These are phyloP conservation scores for Herpetomonas muscarum DNA, from an alignment of 208 protist species.

Conservation along the genomic window DNA sequence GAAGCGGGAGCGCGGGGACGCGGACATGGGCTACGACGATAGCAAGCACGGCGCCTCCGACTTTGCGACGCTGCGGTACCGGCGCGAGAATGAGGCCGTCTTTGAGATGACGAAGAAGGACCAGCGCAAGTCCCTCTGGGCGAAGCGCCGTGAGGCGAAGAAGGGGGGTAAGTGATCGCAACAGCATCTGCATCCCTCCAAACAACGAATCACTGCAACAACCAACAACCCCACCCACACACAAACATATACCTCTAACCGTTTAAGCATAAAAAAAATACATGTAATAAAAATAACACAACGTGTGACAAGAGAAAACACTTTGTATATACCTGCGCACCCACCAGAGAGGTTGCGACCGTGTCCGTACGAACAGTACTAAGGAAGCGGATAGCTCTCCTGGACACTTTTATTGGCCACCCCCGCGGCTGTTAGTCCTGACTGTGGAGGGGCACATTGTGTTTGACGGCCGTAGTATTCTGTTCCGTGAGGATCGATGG, in stretches of 20 bases:
- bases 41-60: constrained; percentile 71
- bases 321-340: neutral
- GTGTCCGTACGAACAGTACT: no score
- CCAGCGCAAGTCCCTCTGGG: constrained; percentile 84
- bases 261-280: no score
- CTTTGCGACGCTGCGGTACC: constrained; percentile 82
- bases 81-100: constrained; percentile 82
- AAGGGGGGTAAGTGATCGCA: constrained; percentile 15
- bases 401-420: no score
- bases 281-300: neutral
- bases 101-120: constrained; percentile 89
- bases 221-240: no score
- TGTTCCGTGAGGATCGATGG: no score
- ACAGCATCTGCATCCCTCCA: no score
- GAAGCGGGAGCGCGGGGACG: constrained; percentile 70
- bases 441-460: no score
- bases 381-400: no score
- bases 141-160: constrained; percentile 72
- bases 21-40: constrained; percentile 86
- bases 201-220: no score
- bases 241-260: no score
- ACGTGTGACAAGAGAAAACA: neutral
- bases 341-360: neutral
- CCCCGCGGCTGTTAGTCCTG: no score
- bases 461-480: no score